A percentile compares a stretch with the other conserved stretches of the same genome.
These are phyloP conservation scores for Pyrenophora teres DNA, from an alignment of 2,329 filamentous ascomycete genomes.

Conservation along the genomic window DNA sequence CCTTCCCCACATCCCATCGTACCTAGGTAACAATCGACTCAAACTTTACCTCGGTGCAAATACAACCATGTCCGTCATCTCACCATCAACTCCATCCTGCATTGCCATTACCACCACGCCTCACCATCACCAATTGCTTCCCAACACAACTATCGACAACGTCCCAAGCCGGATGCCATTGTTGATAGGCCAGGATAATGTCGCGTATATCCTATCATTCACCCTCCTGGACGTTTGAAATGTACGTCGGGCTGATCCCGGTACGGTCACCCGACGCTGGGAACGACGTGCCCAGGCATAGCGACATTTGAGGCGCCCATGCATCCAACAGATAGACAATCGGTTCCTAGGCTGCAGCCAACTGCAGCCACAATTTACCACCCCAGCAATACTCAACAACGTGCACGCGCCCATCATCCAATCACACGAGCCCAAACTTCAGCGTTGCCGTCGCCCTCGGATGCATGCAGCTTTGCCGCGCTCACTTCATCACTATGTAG, in stretches of 20 bases:
- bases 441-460: slow-evolving; percentile 40
- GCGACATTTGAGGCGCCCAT: slow-evolving; percentile 31
- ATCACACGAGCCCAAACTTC: slow-evolving; percentile 41
- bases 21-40: not conserved
- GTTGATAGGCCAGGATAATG: slow-evolving; percentile 18
- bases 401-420: slow-evolving; percentile 31
- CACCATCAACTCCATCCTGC: not conserved
- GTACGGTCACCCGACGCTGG: slow-evolving; percentile 35
- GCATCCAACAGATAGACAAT: slow-evolving; percentile 24
- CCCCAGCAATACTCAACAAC: slow-evolving; percentile 21
- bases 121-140: not conserved
- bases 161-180: not conserved
- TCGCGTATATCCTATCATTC: slow-evolving; percentile 30
- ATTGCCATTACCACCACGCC: no score
- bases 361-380: slow-evolving; percentile 35
- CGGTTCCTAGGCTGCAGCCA: slow-evolving; percentile 25
- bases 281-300: slow-evolving; percentile 27
- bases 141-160: not conserved
- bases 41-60: not conserved
- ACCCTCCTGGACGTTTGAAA: slow-evolving; percentile 19
- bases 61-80: not conserved
- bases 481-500: slow-evolving; percentile 62
- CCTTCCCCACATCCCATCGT: slow-evolving; percentile 3
- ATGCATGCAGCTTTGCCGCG: slow-evolving; percentile 55
- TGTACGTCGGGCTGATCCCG: slow-evolving; percentile 25